These are phyloP conservation scores for Leptodontidium sp. DNA, from an alignment of 2,329 filamentous ascomycete species.

Conservation along the genomic window DNA sequence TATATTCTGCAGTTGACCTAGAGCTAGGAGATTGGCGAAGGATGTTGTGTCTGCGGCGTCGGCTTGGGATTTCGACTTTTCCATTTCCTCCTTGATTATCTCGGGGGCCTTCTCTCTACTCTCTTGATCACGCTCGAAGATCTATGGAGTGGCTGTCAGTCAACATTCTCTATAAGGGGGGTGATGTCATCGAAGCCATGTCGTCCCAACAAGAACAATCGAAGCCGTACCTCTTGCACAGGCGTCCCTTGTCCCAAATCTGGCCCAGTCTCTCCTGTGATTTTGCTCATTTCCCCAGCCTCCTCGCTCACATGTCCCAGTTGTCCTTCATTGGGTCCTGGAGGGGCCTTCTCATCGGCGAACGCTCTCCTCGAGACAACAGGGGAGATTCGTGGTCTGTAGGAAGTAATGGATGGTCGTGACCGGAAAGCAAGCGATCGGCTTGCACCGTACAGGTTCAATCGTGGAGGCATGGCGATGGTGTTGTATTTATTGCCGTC, in stretches of 20 bases:
- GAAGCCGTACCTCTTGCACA: conserved; percentile 65
- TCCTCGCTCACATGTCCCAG: conserved; percentile 71
- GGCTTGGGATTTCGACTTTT: conserved; percentile 38
- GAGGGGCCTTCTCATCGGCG: conserved; percentile 41
- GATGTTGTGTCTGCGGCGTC: conserved; percentile 46
- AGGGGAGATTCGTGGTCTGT: conserved; percentile 39
- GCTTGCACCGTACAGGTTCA: conserved; percentile 57
- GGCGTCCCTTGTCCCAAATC: conserved; percentile 72
- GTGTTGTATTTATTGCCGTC: conserved; percentile 17
- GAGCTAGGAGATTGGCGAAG: conserved; percentile 43
- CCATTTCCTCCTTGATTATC: conserved; percentile 68
- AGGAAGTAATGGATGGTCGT: conserved; percentile 47
- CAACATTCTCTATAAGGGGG: conserved; percentile 6
- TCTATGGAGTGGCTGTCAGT: conserved; percentile 52
- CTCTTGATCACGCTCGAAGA: conserved; percentile 69
- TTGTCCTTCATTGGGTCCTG: conserved; percentile 58
- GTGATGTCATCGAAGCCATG: conserved; percentile 35
- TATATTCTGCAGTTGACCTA: conserved; percentile 44
- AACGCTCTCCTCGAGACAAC: conserved; percentile 42
- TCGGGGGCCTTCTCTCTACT: conserved; percentile 69
- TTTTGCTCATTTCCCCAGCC: conserved; percentile 65
- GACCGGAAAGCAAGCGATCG: conserved; percentile 53
- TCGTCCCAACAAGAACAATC: conserved; percentile 17
- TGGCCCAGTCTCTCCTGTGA: conserved; percentile 64
- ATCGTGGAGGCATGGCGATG: conserved; percentile 61